Percentiles rank a stretch among this genome's conserved stretches.
Conservation (phyloP, 2,329 filamentous ascomycete genomes). For the Fusarium bulbicola region DNA sequence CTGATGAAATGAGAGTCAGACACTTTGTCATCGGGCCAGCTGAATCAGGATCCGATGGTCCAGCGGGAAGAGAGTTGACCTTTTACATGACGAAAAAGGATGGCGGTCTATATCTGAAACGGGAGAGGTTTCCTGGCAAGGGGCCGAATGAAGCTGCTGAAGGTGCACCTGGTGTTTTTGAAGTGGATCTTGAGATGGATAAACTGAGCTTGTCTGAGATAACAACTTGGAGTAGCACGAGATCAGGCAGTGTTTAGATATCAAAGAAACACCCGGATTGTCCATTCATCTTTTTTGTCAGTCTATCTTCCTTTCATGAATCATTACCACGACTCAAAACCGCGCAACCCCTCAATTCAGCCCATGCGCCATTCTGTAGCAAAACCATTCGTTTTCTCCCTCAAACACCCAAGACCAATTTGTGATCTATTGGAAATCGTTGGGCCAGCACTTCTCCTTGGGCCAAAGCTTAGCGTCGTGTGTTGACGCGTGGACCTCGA, state of each 20-base stretch:
- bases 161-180: not conserved
- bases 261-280: constrained; percentile 4
- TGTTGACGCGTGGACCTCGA: constrained; percentile 62
- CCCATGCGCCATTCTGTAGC: not conserved
- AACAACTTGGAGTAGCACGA: not conserved
- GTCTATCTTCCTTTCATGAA: constrained; percentile 21
- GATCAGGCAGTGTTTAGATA: not conserved
- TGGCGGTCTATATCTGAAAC: not conserved
- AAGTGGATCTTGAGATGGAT: not conserved
- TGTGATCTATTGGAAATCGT: constrained; percentile 50
- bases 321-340: constrained; percentile 13
- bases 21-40: constrained; percentile 15
- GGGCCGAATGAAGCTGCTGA: not conserved
- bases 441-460: constrained; percentile 68
- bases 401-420: too few relatives aligned
- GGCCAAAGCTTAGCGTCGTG: constrained; percentile 60
- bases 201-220: not conserved
- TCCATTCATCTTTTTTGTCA: not conserved
- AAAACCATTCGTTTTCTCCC: too few relatives aligned
- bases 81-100: constrained; percentile 1
- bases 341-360: not conserved
- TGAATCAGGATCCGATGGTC: not conserved
- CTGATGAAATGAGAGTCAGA: constrained; percentile 4
- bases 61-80: not conserved
- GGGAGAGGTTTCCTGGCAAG: constrained; percentile 1